Percentiles rank a stretch among this genome's conserved stretches.
Conservation (phyloP, 768 basidiomycete genomes). For the Xerocomus spinulosus region DNA sequence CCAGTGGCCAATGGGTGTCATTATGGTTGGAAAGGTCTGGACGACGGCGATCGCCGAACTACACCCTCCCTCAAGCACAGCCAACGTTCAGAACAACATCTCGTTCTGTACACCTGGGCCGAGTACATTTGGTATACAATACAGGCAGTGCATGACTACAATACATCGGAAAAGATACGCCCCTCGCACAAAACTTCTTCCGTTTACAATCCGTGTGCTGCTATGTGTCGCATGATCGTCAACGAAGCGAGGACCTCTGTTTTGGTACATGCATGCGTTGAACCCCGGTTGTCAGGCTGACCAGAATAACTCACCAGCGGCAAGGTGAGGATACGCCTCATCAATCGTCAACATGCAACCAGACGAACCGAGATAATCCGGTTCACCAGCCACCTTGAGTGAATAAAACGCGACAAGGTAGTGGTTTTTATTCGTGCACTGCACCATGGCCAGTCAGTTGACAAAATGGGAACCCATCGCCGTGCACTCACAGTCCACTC, state of each 20-base stretch:
- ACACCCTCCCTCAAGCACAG: background rate
- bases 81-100: background rate
- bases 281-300: slow-evolving; percentile 6
- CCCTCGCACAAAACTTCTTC: background rate
- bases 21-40: too few species aligned
- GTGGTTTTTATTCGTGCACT: slow-evolving; percentile 54
- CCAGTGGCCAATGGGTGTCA: too few species aligned
- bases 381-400: slow-evolving; percentile 51
- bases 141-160: slow-evolving; percentile 12
- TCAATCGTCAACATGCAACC: slow-evolving; percentile 62
- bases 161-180: slow-evolving; percentile 7
- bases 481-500: slow-evolving; percentile 60
- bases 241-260: slow-evolving; percentile 58
- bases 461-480: too few species aligned
- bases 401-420: slow-evolving; percentile 58
- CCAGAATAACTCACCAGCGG: slow-evolving; percentile 42
- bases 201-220: slow-evolving; percentile 38
- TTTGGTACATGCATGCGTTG: slow-evolving; percentile 7
- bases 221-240: slow-evolving; percentile 63
- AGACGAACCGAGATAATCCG: slow-evolving; percentile 49
- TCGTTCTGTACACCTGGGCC: background rate
- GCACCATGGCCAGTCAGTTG: slow-evolving; percentile 2
- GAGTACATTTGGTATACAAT: slow-evolving; percentile 5
- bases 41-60: too few species aligned
- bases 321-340: slow-evolving; percentile 53